A percentile compares a stretch with the other conserved stretches of the same genome.
Evolutionary conservation across 768 basidiomycete species (phyloP).

Genomic region (Lyophyllum semitale): DNA sequence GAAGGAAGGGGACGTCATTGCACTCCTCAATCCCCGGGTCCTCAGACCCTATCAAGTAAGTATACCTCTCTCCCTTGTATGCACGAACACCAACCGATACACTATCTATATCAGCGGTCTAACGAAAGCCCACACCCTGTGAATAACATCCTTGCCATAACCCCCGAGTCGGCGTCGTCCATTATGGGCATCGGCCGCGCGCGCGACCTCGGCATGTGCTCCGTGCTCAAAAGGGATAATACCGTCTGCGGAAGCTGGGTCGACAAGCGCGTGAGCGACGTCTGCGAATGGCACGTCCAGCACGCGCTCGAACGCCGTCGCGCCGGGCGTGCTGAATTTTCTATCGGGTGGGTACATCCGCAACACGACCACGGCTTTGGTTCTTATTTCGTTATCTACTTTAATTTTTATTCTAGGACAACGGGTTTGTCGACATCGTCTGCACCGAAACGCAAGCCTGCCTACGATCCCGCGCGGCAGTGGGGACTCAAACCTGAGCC

Average conservation of each 20-base stretch:
- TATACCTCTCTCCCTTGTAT: slow-evolving; percentile 15
- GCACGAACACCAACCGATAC: background rate
- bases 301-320: slow-evolving; percentile 74
- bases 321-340: slow-evolving; percentile 84
- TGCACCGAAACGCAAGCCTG: slow-evolving; percentile 52
- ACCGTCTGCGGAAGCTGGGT: slow-evolving; percentile 86
- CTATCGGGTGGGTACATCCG: slow-evolving; percentile 70
- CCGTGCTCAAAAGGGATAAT: slow-evolving; percentile 75
- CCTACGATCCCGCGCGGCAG: slow-evolving; percentile 70
- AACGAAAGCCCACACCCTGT: slow-evolving; percentile 71
- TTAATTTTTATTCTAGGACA: slow-evolving; percentile 47
- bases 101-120: slow-evolving; percentile 35
- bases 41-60: slow-evolving; percentile 84
- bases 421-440: slow-evolving; percentile 64
- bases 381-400: too few species aligned
- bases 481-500: slow-evolving; percentile 71
- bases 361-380: too few species aligned
- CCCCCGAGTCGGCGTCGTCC: slow-evolving; percentile 78
- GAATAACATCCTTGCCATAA: slow-evolving; percentile 82
- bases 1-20: slow-evolving; percentile 87
- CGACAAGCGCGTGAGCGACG: slow-evolving; percentile 82
- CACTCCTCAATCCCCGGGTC: slow-evolving; percentile 85
- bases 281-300: slow-evolving; percentile 92
- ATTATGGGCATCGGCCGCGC: slow-evolving; percentile 87
- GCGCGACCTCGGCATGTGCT: slow-evolving; percentile 85